Base-by-base conservation (phyloP, 202 grass and related monocot species). In the Panicum hallii region DNA sequence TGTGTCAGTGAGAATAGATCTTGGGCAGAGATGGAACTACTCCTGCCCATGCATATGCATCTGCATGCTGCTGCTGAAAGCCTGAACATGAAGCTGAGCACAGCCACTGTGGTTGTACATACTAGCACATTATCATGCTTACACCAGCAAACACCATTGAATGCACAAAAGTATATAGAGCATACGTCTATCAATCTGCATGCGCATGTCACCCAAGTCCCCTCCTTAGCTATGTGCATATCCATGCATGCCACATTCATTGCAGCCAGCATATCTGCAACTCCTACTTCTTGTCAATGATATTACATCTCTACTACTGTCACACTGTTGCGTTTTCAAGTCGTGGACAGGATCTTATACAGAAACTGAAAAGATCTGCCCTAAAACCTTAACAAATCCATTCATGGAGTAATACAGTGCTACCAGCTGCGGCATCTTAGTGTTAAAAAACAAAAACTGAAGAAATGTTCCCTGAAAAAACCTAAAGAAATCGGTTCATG, bases 1-100 rank as follows among this genome's bases (percentile, higher is more conserved):
- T 60, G 63, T 91, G 81, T 84, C 85, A 84, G 77, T 32, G 84
- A 54, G 75, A 17, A 38, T 45, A 71, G 84, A 90, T 87, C 64
- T 64, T 65, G 15, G 60, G 56, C 89, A 87, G 43, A 73, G 70
- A 79, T 78, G 70, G 63, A 67, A 26, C 64, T 76, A n/a, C 36
- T 67, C 62, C 64, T 70, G 54, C 45, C 44, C 17, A 73, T 52
- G 70, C 68, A 67, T 70, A 11, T 38, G 36, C 65, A 22, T 9
- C 8, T 12, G 41, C 73, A 55, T 64, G 4, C 70, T 26, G 81
- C 50, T 60, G n/a, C n/a, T 60, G 56, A 60, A 60, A 54, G 17
- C 16, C 57, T 30, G 57, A 11, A 61, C 48, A 5, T 23, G 44
- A 49, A 49, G 68, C 47, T 67, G 22, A 16, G 22, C 28, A 42